A percentile compares a stretch with the other conserved stretches of the same genome.
Conservation (phyloP, 805 yeast genomes). For the Zygosaccharomyces siamensis region DNA sequence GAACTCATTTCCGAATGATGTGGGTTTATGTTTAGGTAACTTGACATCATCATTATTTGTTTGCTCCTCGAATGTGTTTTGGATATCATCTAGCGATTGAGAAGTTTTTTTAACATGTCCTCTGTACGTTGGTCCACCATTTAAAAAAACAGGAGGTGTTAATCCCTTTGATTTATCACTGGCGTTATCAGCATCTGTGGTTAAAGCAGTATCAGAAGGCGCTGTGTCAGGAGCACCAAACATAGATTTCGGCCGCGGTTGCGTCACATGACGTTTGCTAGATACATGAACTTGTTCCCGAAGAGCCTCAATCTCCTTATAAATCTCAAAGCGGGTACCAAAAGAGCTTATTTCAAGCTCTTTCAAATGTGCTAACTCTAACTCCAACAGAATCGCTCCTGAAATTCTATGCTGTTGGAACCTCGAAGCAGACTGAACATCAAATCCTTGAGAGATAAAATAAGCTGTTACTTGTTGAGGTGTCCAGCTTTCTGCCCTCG, state of each 20-base stretch:
- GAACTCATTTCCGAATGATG: conserved; percentile 9
- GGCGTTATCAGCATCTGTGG: not conserved
- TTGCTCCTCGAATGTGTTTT: conserved; percentile 4
- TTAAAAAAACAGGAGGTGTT: conserved; percentile 42
- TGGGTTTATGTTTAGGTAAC: conserved; percentile 13
- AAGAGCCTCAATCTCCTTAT: conserved; percentile 78
- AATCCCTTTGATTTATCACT: conserved; percentile 25
- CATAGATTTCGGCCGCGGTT: not conserved
- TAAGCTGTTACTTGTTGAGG: conserved; percentile 81
- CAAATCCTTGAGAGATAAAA: conserved; percentile 70
- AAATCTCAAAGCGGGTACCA: conserved; percentile 91
- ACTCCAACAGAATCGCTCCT: conserved; percentile 77
- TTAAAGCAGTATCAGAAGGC: not conserved
- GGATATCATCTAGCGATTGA: conserved; percentile 23
- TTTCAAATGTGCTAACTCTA: conserved; percentile 80
- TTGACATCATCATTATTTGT: not conserved
- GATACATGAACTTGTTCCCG: conserved; percentile 21
- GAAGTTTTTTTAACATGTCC: conserved; percentile 21
- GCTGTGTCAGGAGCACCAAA: not conserved
- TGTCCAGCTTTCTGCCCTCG: conserved; percentile 61
- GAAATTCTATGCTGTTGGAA: conserved; percentile 85
- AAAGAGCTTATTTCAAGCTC: conserved; percentile 89
- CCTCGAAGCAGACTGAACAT: conserved; percentile 64
- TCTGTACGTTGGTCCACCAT: conserved; percentile 18
- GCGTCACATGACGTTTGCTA: not conserved